Conservation (phyloP, 257 asterid genomes). For the Ilex asprella region DNA sequence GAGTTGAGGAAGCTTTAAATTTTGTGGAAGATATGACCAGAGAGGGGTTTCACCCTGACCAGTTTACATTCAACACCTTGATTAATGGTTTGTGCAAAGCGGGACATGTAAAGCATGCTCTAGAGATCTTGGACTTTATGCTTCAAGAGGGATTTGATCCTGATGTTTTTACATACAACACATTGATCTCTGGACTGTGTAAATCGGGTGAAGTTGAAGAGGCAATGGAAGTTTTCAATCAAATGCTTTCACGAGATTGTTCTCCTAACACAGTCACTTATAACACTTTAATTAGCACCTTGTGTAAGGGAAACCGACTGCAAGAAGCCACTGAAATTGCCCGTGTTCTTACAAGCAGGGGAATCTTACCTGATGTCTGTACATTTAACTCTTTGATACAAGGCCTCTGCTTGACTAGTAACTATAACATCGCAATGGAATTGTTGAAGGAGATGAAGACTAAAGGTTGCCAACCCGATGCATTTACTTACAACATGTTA, state of each 20-base stretch:
- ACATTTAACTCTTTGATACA: conserved; percentile 80
- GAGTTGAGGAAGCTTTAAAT: conserved; percentile 61
- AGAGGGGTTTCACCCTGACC: conserved; percentile 69
- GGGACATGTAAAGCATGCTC: conserved; percentile 68
- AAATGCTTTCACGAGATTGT: conserved; percentile 68
- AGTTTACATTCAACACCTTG: conserved; percentile 67
- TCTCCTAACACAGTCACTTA: conserved; percentile 71
- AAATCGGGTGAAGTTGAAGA: conserved; percentile 54
- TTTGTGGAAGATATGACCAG: conserved; percentile 59
- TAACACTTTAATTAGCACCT: conserved; percentile 60
- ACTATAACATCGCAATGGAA: conserved; percentile 47
- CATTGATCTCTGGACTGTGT: conserved; percentile 82
- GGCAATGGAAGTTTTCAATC: conserved; percentile 64
- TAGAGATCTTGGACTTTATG: conserved; percentile 79
- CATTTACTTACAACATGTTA: conserved; percentile 79
- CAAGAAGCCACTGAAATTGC: conserved; percentile 73
- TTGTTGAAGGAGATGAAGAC: conserved; percentile 65
- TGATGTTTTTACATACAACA: conserved; percentile 60
- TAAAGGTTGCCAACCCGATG: conserved; percentile 79
- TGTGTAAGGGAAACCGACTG: conserved; percentile 74
- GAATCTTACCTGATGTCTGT: conserved; percentile 61
- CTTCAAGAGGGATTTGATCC: conserved; percentile 82
- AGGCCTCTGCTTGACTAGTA: conserved; percentile 56
- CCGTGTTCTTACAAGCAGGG: conserved; percentile 48
- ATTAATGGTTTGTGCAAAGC: conserved; percentile 75